Evolutionary conservation across 495 filamentous ascomycete genomes (phyloP), one percentile per base, ranked within the genome.

Genomic region (Tuber microsphaerosporum): DNA sequence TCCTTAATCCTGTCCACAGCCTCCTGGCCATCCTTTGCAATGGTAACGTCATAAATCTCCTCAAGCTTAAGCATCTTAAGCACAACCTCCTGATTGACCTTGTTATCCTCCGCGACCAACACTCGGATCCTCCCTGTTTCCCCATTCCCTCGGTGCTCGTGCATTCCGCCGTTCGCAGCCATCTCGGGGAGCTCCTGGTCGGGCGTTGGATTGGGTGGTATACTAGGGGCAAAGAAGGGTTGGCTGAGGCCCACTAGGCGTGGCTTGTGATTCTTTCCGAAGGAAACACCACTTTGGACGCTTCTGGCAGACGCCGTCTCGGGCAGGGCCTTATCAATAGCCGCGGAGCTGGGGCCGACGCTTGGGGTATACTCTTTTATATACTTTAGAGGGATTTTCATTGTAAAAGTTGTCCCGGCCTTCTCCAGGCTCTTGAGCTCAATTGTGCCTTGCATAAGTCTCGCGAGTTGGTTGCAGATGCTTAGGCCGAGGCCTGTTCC

Each of bases 81-180:
- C 43, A 97, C 93, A 22, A 97, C 94, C 80, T 97, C 93, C 80
- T 96, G 92, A 81, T 97, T 97, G n/a, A 94, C 93, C 44, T 90
- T 90, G 81, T 97, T 97, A 85, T 97, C 94, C 82, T 97, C 94
- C 0, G 94, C 94, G 37, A 97, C 94, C n/a, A 97, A 85, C 8
- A 97, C 92, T 43, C 91, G 89, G 41, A 96, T 87, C 81, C 90
- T 92, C 61, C 70, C 77, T 31, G 56, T 83, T 42, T 84, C 84
- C 31, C 85, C 82, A 44, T 85, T 86, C 56, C 84, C 83, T 78
- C 88, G 45, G 26, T 31, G 56, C 56, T 65, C 51, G n/a, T 10
- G n/a, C n/a, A 56, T 26, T 9, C n/a, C 22, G 10, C n/a, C 9
- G 9, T n/a, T 26, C 83, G 87, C 85, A 81, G 88, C 77, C 79